These are phyloP conservation scores for Gautieria morchelliformis DNA, from an alignment of 768 basidiomycete species.

Conservation along the genomic window DNA sequence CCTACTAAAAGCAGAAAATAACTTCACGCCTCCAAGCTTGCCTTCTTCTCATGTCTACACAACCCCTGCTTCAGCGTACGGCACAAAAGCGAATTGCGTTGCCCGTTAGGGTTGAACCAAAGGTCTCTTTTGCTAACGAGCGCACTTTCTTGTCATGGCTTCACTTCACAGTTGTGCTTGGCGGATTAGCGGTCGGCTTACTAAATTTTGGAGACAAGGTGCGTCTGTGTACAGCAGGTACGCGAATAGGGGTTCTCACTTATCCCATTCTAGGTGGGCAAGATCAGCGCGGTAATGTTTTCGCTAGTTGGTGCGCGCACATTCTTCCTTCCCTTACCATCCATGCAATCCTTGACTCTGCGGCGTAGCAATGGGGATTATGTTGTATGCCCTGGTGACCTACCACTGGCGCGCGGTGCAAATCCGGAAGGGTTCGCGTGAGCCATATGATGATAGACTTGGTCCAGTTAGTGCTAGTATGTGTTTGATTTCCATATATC, in stretches of 20 bases:
- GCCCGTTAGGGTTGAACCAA: constrained; percentile 89
- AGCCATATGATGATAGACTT: constrained; percentile 92
- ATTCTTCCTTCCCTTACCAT: neutral
- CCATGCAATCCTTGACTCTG: neutral
- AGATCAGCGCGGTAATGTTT: constrained; percentile 95
- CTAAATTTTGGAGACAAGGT: constrained; percentile 98
- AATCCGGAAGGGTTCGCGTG: constrained; percentile 83
- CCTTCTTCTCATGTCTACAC: constrained; percentile 73
- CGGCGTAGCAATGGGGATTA: constrained; percentile 80
- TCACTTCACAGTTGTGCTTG: constrained; percentile 95
- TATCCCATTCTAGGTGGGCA: constrained; percentile 59
- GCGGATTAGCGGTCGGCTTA: constrained; percentile 90
- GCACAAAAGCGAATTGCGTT: constrained; percentile 93
- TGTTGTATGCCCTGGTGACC: constrained; percentile 91
- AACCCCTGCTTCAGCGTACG: constrained; percentile 93
- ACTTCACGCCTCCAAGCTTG: too few relatives aligned
- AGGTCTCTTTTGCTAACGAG: constrained; percentile 92
- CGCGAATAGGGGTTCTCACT: neutral
- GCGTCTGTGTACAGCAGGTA: constrained; percentile 12
- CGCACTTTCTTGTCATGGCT: constrained; percentile 97
- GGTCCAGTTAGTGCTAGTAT: constrained; percentile 66
- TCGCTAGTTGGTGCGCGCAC: constrained; percentile 74
- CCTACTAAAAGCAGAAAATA: too few relatives aligned
- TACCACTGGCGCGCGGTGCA: constrained; percentile 96
- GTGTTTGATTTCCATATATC: constrained; percentile 8